phyloP scores from a whole-genome alignment of 2,329 filamentous ascomycete genomes.

The Fusarium armeniacum region DNA sequence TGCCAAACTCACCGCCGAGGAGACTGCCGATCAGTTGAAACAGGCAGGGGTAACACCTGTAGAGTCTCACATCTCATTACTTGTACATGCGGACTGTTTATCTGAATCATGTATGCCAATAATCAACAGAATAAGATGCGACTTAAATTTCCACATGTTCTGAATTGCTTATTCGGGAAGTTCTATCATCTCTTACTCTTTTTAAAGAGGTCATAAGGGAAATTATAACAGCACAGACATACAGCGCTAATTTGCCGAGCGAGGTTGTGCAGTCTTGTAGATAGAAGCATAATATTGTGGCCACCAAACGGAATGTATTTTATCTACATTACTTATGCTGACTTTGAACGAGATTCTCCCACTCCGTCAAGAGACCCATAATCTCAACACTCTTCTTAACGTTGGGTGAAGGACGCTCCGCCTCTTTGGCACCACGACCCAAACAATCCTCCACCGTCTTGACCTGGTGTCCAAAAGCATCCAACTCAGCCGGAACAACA shows the following conservation, averaged over 20 bases:
- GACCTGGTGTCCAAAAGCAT: slow-evolving; percentile 18
- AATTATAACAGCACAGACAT: background rate
- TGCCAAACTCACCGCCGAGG: background rate
- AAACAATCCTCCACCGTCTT: slow-evolving; percentile 20
- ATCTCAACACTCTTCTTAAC: slow-evolving; percentile 25
- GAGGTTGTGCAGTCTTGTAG: too few species aligned
- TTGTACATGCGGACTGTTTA: background rate
- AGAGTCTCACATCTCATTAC: background rate
- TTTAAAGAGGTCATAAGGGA: too few species aligned
- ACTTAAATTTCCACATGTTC: background rate
- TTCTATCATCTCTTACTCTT: background rate
- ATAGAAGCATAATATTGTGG: background rate
- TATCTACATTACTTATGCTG: background rate
- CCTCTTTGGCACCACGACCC: background rate
- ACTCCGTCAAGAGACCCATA: slow-evolving; percentile 18
- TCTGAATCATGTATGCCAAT: background rate
- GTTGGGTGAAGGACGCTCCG: slow-evolving; percentile 18
- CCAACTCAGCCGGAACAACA: background rate
- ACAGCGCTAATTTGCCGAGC: background rate
- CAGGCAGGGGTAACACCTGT: background rate
- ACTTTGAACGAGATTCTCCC: slow-evolving; percentile 10
- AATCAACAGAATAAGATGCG: background rate
- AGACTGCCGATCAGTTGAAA: slow-evolving; percentile 4
- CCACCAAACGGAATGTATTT: background rate
- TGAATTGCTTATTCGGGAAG: background rate